Evolutionary conservation across 2,329 filamentous ascomycete species (phyloP), one percentile per base, ranked within the genome.

Genomic region (Boeremia exigua): DNA sequence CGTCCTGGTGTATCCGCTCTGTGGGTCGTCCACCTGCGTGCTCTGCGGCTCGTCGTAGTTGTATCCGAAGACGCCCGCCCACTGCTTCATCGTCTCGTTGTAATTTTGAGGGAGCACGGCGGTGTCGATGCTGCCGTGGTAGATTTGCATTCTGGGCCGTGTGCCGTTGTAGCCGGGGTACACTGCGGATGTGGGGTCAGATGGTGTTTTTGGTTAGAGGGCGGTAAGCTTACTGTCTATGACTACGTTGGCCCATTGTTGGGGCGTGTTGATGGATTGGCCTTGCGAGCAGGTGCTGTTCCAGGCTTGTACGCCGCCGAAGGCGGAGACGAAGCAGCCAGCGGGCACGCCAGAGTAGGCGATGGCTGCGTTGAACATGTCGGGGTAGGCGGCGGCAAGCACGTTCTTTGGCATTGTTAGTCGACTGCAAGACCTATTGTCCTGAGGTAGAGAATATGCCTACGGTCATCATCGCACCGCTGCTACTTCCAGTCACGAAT

Each of bases 81-180:
- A 72, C 50, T 75, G 61, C 56, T 74, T 74, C 58, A 70, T 69
- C 3, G 81, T 81, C 75, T 87, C 85, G 39, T 83, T 70, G 68
- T 84, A 85, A 72, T 86, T 86, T 59, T 80, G 76, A 3, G 80
- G 79, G 48, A 74, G 73, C 12, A 86, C 74, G 1, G 78, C 83
- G 3, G 69, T 69, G 65, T 86, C 84, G 1, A 71, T 72, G 38
- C 77, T 79, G 45, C 84, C 84, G 65, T 86, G 84, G 71, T 83
- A 86, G 63, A 86, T 78, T 65, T 84, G 82, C 79, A 87, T 83
- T 59, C 77, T 79, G 3, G 84, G 83, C 2, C 82, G 76, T 0
- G 75, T 34, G 8, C 83, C 83, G 6, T 66, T 72, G 68, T 83
- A 85, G 25, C 75, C 77, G 0, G 81, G 78, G 63, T 83, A 81